Conservation (phyloP, 306 rosid species). For the Pyrus communis region DNA sequence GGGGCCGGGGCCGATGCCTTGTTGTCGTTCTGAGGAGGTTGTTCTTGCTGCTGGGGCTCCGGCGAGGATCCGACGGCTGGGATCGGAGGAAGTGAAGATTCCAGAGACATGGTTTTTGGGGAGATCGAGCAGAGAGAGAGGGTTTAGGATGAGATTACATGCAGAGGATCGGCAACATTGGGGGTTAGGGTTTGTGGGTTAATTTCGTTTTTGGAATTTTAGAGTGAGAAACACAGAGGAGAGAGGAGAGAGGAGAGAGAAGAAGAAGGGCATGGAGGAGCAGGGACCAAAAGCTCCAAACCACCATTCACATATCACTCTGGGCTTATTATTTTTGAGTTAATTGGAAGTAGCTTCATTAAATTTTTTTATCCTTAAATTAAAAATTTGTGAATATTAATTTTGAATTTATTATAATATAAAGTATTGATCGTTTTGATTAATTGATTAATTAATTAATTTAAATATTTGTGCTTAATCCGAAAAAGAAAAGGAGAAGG, state of each 20-base stretch:
- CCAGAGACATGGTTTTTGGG: slow-evolving; percentile 45
- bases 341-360: no score
- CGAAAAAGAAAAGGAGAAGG: background rate
- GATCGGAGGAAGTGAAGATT: slow-evolving; percentile 58
- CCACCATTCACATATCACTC: slow-evolving; percentile 28
- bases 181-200: slow-evolving; percentile 10
- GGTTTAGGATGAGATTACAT: slow-evolving; percentile 43
- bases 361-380: no score
- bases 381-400: no score
- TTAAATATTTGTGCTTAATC: background rate
- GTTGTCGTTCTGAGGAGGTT: slow-evolving; percentile 21
- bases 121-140: slow-evolving; percentile 44
- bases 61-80: slow-evolving; percentile 52
- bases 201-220: background rate
- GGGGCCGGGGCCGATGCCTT: slow-evolving; percentile 9
- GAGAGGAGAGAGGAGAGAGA: background rate
- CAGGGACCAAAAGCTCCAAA: slow-evolving; percentile 49
- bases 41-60: slow-evolving; percentile 31
- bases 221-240: slow-evolving; percentile 18
- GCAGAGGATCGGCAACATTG: slow-evolving; percentile 57
- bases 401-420: no score
- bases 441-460: background rate
- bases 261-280: background rate
- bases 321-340: background rate
- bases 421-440: no score